A percentile compares a stretch with the other conserved stretches of the same genome.
These are phyloP conservation scores for Pseudozyma flocculosa DNA, from an alignment of 1,284 basidiomycete genomes.

Conservation along the genomic window DNA sequence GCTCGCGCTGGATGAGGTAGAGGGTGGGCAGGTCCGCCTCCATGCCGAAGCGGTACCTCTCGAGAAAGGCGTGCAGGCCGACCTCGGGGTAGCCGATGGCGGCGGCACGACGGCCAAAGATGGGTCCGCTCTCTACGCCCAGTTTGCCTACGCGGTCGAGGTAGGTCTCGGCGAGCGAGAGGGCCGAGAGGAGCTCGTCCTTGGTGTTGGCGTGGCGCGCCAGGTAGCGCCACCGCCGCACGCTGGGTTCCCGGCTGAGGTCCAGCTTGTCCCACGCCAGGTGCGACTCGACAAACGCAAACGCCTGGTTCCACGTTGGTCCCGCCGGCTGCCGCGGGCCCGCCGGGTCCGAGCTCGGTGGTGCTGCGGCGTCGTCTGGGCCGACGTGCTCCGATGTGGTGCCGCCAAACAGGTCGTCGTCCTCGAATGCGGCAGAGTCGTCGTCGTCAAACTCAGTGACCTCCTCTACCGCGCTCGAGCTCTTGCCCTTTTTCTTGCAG, in stretches of 20 bases:
- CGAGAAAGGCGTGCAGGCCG: slow-evolving; percentile 22
- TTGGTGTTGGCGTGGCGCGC: slow-evolving; percentile 3
- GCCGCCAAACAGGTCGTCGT: slow-evolving; percentile 21
- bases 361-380: no score
- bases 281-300: neutral
- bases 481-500: slow-evolving; percentile 27
- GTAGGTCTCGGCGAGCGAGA: slow-evolving; percentile 20
- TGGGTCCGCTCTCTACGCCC: slow-evolving; percentile 5
- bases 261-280: slow-evolving; percentile 18
- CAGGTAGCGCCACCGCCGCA: slow-evolving; percentile 8
- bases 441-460: slow-evolving; percentile 7
- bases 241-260: slow-evolving; percentile 7
- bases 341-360: no score
- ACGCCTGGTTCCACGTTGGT: slow-evolving; percentile 11
- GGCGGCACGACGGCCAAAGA: slow-evolving; percentile 5
- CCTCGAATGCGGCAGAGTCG: slow-evolving; percentile 6
- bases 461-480: neutral
- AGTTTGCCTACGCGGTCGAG: slow-evolving; percentile 20
- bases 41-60: slow-evolving; percentile 20
- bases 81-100: slow-evolving; percentile 14
- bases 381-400: slow-evolving; percentile 5
- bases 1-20: slow-evolving; percentile 8
- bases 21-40: slow-evolving; percentile 16
- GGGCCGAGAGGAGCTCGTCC: slow-evolving; percentile 8
- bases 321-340: no score